Base-by-base conservation (phyloP, 176 grass and related monocot genomes). In the Zoysia pacifica region DNA sequence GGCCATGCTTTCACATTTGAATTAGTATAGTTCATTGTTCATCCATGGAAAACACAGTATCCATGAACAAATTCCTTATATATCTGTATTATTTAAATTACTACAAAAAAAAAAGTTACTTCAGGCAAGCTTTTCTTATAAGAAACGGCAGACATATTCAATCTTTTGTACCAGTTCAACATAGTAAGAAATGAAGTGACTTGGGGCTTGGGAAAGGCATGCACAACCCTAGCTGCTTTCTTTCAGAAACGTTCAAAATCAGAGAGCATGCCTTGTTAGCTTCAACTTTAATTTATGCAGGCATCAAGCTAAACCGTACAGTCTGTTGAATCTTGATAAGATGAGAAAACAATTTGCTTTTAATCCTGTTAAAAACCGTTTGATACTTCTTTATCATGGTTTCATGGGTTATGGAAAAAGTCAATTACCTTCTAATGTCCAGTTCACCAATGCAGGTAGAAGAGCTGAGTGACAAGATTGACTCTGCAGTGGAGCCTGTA, bases 401-500 rank as follows among this genome's bases (percentile, higher is more conserved):
- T 54, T 4, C 14, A 50, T 43, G 4, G 60, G 9, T 66, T 68
- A 43, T 12, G 37, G 49, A 74, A 38, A 28, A 12, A 43, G 44
- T 7, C 39, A 62, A 73, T 12, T 9, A 8, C 49, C 52, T 70
- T 55, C 13, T 53, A 56, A 6, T 18, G 49, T n/a, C 63, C 56
- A 19, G 14, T 42, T 16, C 43, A 48, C 20, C 4, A 2, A 51
- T 67, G 20, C 75, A 94, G 88, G 87, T 91, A 58, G 91, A 91
- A 78, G 48, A 55, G 6, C 41, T 89, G 60, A 70, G 84, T 11
- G 80, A 79, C 9, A 51, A 84, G 76, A 82, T 91, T 0, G 86
- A 91, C 18, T 55, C 83, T 0, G 46, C 81, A 3, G 74, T 89
- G 49, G 86, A 94, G 64, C 86, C 88, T 81, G 69, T 86, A 55